Evolutionary conservation across 176 grass and related monocot species (phyloP).

Genomic region (Cenchrus americanus): DNA sequence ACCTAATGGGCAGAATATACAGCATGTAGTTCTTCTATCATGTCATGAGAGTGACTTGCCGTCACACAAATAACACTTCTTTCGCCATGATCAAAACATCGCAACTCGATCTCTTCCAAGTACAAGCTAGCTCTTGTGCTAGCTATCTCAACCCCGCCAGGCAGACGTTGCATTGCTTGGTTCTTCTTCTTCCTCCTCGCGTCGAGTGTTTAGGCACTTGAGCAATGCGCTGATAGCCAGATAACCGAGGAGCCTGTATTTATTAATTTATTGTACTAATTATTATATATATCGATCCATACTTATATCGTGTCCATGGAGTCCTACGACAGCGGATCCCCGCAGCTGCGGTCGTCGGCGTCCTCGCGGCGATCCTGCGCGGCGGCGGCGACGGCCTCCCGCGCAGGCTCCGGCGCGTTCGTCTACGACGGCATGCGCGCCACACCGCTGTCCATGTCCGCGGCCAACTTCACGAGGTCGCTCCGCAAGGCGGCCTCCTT

Average conservation of each 20-base stretch:
- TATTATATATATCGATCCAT: constrained; percentile 38
- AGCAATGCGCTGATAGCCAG: constrained; percentile 41
- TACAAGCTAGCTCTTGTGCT: constrained; percentile 5
- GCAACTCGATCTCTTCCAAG: constrained; percentile 1
- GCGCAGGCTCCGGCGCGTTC: constrained; percentile 43
- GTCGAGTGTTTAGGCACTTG: neutral
- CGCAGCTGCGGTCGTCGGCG: constrained; percentile 23
- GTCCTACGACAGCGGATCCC: constrained; percentile 20
- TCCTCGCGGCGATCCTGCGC: neutral
- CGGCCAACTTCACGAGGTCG: constrained; percentile 47
- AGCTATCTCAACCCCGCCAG: neutral
- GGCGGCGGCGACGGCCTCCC: constrained; percentile 35
- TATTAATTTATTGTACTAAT: constrained; percentile 41
- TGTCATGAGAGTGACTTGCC: constrained; percentile 36
- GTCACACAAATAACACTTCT: constrained; percentile 21
- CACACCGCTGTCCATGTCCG: constrained; percentile 49
- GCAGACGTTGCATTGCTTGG: neutral
- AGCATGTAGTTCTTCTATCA: constrained; percentile 16
- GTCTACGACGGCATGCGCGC: constrained; percentile 50
- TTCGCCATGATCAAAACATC: constrained; percentile 18
- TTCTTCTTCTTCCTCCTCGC: constrained; percentile 17
- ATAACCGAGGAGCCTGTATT: constrained; percentile 17
- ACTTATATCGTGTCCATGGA: constrained; percentile 46
- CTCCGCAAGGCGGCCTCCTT: constrained; percentile 45
- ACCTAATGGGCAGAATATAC: constrained; percentile 16